Conservation (phyloP, 345 rosid species). For the Cardiospermum halicacabum region DNA sequence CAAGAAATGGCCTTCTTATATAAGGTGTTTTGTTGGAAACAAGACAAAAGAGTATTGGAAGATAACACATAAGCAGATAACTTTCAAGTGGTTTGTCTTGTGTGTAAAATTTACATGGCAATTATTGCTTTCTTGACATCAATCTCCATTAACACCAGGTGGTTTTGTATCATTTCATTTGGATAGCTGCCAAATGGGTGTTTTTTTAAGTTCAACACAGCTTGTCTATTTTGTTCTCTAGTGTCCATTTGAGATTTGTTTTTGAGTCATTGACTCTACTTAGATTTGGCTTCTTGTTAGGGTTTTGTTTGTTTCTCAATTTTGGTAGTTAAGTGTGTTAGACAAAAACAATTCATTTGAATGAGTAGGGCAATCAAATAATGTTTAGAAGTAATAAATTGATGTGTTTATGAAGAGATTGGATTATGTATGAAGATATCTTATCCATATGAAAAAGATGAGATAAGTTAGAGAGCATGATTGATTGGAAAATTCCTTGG, state of each 20-base stretch:
- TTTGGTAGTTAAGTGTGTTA: no score
- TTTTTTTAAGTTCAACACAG: neutral
- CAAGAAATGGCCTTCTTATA: neutral
- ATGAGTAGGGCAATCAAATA: no score
- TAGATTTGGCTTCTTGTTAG: neutral
- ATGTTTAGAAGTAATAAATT: no score
- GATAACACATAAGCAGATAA: conserved; percentile 25
- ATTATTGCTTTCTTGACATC: conserved; percentile 19
- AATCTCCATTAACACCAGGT: conserved; percentile 21
- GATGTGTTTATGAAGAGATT: no score
- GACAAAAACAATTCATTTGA: no score
- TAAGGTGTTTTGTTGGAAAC: neutral
- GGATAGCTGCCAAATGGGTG: neutral
- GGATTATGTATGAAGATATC: neutral
- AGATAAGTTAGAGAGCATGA: conserved; percentile 6
- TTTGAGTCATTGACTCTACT: neutral
- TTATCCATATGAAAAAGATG: conserved; percentile 1
- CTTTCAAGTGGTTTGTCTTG: conserved; percentile 9
- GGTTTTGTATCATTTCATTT: neutral
- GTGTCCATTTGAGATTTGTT: conserved; percentile 6
- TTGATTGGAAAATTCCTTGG: neutral
- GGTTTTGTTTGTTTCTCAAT: neutral
- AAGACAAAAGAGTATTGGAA: conserved; percentile 8
- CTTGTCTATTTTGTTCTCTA: conserved; percentile 12
- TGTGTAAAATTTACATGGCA: neutral